Conservation (phyloP, 345 rosid species). For the Psidium friedrichsthalianum region DNA sequence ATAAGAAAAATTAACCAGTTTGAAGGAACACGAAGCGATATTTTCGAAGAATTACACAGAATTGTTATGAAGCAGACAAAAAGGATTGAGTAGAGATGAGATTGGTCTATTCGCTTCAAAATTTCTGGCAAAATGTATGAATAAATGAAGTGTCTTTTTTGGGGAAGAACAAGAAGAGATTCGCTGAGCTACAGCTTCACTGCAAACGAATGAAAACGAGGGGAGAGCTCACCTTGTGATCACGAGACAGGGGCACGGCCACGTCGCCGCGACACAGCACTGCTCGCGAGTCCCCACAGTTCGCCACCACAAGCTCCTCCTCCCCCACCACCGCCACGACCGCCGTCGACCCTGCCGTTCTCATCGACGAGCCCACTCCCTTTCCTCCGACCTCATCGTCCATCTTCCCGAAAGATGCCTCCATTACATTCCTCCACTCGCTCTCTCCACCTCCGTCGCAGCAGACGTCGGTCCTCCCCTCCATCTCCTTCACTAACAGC, state of each 20-base stretch:
- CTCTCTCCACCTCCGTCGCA: neutral
- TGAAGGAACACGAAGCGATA: neutral
- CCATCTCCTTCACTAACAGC: conserved; percentile 19
- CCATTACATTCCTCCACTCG: conserved; percentile 27
- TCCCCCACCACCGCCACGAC: conserved; percentile 23
- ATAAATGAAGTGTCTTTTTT: neutral
- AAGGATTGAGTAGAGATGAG: neutral
- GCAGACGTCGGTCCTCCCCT: neutral
- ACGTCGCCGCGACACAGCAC: conserved; percentile 17
- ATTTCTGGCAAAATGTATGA: neutral
- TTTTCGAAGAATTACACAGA: neutral
- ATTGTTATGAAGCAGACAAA: neutral
- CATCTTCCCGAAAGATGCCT: conserved; percentile 19
- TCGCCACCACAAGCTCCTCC: conserved; percentile 25
- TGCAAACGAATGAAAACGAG: neutral
- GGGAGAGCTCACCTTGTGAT: conserved; percentile 17
- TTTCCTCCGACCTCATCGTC: conserved; percentile 18
- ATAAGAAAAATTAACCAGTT: neutral
- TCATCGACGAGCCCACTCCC: neutral
- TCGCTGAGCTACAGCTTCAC: neutral
- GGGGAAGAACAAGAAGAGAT: neutral
- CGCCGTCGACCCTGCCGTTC: conserved; percentile 15
- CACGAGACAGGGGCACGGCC: conserved; percentile 16
- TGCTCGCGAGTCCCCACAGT: conserved; percentile 32
- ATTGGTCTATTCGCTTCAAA: neutral